Evolutionary conservation across 306 rosid genomes (phyloP), one percentile per base, ranked within the genome.

Genomic region (Prosopis cineraria): DNA sequence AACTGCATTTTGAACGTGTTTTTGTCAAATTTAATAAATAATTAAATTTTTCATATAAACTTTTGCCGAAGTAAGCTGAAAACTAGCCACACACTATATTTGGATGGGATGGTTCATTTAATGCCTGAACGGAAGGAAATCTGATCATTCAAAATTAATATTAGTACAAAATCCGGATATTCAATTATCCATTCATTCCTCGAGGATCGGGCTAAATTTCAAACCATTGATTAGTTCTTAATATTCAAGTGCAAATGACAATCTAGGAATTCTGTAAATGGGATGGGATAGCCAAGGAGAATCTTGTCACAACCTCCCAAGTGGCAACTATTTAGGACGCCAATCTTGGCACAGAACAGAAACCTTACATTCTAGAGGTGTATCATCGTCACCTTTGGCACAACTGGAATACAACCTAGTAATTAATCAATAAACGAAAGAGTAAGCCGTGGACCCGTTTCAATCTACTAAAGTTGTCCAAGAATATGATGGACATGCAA

Each of bases 401-500:
- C 77, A 56, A 76, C 68, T 65, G 77, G 62, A 75, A 50, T 45
- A 37, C 84, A 75, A 25, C 33, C 8, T 58, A 43, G 75, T 50
- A 48, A 34, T 19, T 50, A 17, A 53, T 55, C 31, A 48, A 10
- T 44, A 67, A 68, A 58, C 39, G 75, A 24, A 22, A 41, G 41
- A 34, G 31, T 25, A 25, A 72, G 62, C 73, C 75, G 77, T 50
- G 63, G 74, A 43, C 68, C 72, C 34, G 41, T 71, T 78, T 68
- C 71, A 76, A 67, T 72, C 43, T 56, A 48, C 78, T 24, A 52
- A 39, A 52, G 65, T 37, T 66, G 60, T 30, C 60, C 62, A 66
- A 62, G 52, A 74, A 59, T 65, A 80, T 65, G 48, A 78, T 40
- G 45, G 50, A 70, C 43, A 58, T 30, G 72, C 66, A 73, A 64